Conservation (phyloP, 176 grass and related monocot genomes). For the Bonia amplexicaulis region DNA sequence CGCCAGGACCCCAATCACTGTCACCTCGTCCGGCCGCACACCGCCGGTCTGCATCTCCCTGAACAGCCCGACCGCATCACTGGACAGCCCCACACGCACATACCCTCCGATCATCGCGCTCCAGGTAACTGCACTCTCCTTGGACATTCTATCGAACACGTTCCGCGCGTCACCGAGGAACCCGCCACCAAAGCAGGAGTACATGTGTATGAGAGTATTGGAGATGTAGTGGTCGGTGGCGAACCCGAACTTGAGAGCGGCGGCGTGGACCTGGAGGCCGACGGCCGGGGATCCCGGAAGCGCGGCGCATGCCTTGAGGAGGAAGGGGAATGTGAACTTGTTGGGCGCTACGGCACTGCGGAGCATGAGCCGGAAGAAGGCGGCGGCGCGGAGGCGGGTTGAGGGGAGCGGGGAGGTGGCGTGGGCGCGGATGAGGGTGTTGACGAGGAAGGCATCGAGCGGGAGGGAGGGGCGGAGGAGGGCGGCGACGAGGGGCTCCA, state of each 20-base stretch:
- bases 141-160: slow-evolving; percentile 58
- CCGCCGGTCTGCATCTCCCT: slow-evolving; percentile 52
- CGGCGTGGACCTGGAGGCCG: slow-evolving; percentile 39
- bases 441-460: slow-evolving; percentile 45
- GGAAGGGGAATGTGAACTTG: slow-evolving; percentile 56
- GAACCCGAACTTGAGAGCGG: slow-evolving; percentile 55
- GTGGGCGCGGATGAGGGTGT: slow-evolving; percentile 48
- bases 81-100: slow-evolving; percentile 41
- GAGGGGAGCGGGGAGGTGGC: slow-evolving; percentile 36
- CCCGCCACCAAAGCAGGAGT: slow-evolving; percentile 26
- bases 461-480: slow-evolving; percentile 29
- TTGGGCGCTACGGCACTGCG: slow-evolving; percentile 30
- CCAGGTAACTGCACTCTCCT: slow-evolving; percentile 53
- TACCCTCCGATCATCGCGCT: slow-evolving; percentile 74
- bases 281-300: neutral
- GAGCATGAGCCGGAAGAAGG: slow-evolving; percentile 48
- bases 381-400: slow-evolving; percentile 16
- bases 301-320: slow-evolving; percentile 44
- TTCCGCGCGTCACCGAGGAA: slow-evolving; percentile 46
- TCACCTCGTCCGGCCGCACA: slow-evolving; percentile 44
- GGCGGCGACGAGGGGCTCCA: slow-evolving; percentile 46
- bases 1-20: slow-evolving; percentile 40
- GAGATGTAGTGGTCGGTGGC: slow-evolving; percentile 38
- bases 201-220: slow-evolving; percentile 59
- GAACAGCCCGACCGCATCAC: slow-evolving; percentile 47